Conservation (phyloP, 306 rosid genomes). For the Potentilla sterilis region DNA sequence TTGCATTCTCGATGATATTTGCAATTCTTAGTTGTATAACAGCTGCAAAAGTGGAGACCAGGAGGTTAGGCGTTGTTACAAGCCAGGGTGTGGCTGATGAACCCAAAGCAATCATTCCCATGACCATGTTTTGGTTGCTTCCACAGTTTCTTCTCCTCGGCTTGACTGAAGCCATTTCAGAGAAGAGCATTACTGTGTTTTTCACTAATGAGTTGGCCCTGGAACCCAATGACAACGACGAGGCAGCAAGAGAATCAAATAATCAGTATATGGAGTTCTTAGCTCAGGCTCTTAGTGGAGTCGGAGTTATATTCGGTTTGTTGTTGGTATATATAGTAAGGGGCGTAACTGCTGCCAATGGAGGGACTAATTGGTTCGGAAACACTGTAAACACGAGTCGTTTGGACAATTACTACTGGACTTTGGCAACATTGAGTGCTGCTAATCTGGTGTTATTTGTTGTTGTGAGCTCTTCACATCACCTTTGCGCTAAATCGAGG, state of each 20-base stretch:
- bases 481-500: background rate
- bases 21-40: background rate
- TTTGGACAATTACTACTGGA: background rate
- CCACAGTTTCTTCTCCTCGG: background rate
- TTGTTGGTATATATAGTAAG: background rate
- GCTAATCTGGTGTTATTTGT: background rate
- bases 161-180: background rate
- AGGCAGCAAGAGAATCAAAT: background rate
- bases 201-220: background rate
- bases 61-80: background rate
- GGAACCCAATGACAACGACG: background rate
- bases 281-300: background rate
- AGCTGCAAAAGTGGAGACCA: background rate
- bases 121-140: background rate
- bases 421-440: background rate
- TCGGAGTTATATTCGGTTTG: background rate
- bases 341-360: background rate
- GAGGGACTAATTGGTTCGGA: background rate
- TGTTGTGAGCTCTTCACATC: background rate
- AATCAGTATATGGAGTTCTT: background rate
- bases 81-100: background rate
- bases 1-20: background rate
- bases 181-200: background rate
- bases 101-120: background rate
- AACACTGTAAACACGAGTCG: background rate